These are phyloP conservation scores for Thraustochytrium striatum DNA, from an alignment of 352 stramenopile genomes.

Conservation along the genomic window DNA sequence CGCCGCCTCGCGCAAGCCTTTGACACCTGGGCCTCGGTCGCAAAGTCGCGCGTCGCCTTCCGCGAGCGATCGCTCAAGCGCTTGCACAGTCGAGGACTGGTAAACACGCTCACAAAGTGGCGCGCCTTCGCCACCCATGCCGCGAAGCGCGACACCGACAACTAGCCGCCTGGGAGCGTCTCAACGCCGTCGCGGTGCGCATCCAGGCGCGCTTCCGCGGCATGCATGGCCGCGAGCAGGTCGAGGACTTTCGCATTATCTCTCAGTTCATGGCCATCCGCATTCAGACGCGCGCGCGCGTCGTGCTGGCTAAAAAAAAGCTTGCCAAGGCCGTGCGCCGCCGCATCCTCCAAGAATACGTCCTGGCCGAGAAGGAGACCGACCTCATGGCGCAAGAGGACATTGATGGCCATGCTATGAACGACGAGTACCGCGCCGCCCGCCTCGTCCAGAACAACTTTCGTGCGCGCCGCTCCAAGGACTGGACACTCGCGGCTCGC, in stretches of 20 bases:
- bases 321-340: not conserved
- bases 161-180: not conserved
- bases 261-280: constrained; percentile 27
- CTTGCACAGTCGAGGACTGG: not conserved
- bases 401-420: not conserved
- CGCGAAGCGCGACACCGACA: not conserved
- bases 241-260: constrained; percentile 26
- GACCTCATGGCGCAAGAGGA: constrained; percentile 41
- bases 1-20: not conserved
- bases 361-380: constrained; percentile 3
- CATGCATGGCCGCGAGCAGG: constrained; percentile 11
- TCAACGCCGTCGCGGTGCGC: constrained; percentile 19
- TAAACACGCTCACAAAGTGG: not conserved
- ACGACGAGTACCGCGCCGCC: constrained; percentile 32
- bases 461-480: constrained; percentile 20
- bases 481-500: not conserved
- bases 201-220: constrained; percentile 35
- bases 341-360: constrained; percentile 11
- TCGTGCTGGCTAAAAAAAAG: constrained; percentile 6
- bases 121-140: not conserved
- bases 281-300: constrained; percentile 2
- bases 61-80: not conserved
- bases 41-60: not conserved
- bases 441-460: constrained; percentile 27
- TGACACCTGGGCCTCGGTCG: not conserved